phyloP scores from a whole-genome alignment of 1,139 yeast genomes.

The Yamadazyma atlantica region DNA sequence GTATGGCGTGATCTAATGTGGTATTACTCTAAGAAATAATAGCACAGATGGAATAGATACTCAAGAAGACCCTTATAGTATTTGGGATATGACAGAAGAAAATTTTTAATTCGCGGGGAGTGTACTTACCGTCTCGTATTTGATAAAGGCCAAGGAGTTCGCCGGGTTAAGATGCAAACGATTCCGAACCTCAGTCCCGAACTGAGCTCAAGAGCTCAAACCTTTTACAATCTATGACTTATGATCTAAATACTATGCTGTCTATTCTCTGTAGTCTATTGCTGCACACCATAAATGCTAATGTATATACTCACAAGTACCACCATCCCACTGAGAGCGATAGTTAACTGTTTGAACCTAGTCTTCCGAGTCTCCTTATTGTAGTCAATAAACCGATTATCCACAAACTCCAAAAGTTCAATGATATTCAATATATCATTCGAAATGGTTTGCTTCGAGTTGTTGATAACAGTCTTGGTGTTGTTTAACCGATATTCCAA shows the following conservation, averaged over 20 bases:
- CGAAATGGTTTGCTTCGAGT: conserved; percentile 27
- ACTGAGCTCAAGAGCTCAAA: too few species aligned
- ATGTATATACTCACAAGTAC: conserved; percentile 23
- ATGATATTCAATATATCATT: conserved; percentile 30
- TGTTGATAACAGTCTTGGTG: conserved; percentile 25
- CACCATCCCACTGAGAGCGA: conserved; percentile 21
- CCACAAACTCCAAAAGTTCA: conserved; percentile 33
- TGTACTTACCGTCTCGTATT: too few species aligned
- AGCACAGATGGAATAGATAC: not conserved
- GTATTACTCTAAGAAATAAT: too few species aligned
- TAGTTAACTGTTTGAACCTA: conserved; percentile 29
- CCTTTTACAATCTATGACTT: too few species aligned
- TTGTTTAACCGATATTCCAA: conserved; percentile 29
- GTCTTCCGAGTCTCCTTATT: conserved; percentile 24
- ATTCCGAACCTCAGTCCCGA: too few species aligned
- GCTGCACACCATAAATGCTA: conserved; percentile 7
- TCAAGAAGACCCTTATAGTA: not conserved
- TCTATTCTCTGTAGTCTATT: too few species aligned
- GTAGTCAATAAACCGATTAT: conserved; percentile 27
- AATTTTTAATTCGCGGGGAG: conserved; percentile 1
- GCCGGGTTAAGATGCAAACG: too few species aligned
- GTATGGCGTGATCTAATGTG: too few species aligned
- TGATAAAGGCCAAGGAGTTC: too few species aligned
- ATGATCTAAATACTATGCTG: too few species aligned
- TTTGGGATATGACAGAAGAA: not conserved